Evolutionary conservation across 441 rosid genomes (phyloP).

Genomic region (Cnidoscolus chayamansa): DNA sequence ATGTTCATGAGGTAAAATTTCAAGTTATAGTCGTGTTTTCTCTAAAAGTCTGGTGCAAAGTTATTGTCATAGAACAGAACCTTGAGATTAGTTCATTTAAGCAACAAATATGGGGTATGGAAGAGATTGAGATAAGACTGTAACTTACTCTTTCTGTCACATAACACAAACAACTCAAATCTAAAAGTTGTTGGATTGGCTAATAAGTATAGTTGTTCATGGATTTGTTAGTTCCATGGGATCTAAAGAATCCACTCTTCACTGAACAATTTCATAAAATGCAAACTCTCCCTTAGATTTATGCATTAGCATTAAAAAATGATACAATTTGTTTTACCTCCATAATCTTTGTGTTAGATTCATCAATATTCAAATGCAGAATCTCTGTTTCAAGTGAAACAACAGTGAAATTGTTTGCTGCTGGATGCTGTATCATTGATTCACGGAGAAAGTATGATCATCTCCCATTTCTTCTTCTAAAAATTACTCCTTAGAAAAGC

Average conservation of each 20-base stretch:
- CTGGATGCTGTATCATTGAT: not conserved
- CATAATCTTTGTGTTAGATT: not conserved
- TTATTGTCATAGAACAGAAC: not conserved
- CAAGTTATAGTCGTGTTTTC: not conserved
- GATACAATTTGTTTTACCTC: not conserved
- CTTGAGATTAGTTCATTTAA: not conserved
- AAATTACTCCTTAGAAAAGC: not conserved
- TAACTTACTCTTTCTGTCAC: not conserved
- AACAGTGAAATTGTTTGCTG: not conserved
- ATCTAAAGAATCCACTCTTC: not conserved
- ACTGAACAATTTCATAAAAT: not conserved
- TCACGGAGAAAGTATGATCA: not conserved
- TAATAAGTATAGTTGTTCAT: not conserved
- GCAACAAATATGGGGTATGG: not conserved
- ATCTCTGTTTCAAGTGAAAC: not conserved
- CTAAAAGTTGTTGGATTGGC: not conserved
- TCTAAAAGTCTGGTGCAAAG: not conserved
- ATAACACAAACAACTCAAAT: not conserved
- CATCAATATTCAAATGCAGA: not conserved
- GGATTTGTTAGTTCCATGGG: not conserved
- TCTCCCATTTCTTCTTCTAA: not conserved
- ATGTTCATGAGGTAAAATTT: not conserved
- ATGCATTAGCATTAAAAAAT: not conserved
- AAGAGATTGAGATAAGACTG: constrained; percentile 2
- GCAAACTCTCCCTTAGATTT: not conserved